Conservation (phyloP, 768 basidiomycete species). For the Agaricus blazei region DNA sequence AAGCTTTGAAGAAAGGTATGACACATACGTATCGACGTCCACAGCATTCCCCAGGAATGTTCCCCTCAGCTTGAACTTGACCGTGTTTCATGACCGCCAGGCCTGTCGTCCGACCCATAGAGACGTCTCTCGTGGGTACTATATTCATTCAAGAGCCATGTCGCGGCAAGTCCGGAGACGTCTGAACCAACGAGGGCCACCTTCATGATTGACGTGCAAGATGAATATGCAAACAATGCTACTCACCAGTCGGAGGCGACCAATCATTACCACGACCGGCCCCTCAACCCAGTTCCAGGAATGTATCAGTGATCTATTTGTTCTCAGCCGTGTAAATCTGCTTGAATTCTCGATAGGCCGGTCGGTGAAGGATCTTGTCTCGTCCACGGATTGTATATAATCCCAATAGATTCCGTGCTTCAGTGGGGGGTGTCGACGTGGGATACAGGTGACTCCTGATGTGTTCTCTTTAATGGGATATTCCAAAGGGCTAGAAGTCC, state of each 20-base stretch:
- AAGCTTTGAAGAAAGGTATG: neutral
- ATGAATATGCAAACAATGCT: too few relatives aligned
- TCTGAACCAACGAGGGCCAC: slow-evolving; percentile 76
- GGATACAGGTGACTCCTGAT: too few relatives aligned
- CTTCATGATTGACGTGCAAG: slow-evolving; percentile 31
- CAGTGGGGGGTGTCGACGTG: too few relatives aligned
- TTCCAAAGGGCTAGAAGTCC: slow-evolving; percentile 72
- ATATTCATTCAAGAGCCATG: slow-evolving; percentile 73
- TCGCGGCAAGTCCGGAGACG: slow-evolving; percentile 72
- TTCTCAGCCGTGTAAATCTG: too few relatives aligned
- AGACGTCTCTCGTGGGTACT: slow-evolving; percentile 73
- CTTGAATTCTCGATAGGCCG: too few relatives aligned
- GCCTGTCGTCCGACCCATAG: slow-evolving; percentile 60
- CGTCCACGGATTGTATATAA: too few relatives aligned
- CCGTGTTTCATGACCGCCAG: slow-evolving; percentile 77
- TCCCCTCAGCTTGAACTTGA: slow-evolving; percentile 40
- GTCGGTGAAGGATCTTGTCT: too few relatives aligned
- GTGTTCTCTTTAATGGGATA: slow-evolving; percentile 39
- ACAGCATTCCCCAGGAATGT: slow-evolving; percentile 29
- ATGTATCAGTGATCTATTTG: too few relatives aligned
- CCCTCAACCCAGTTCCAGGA: too few relatives aligned
- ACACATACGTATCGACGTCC: slow-evolving; percentile 66
- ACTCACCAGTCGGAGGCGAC: too few relatives aligned
- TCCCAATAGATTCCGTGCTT: too few relatives aligned
- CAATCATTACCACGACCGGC: too few relatives aligned